Evolutionary conservation across 192 early-diverging fungal species (phyloP).

Genomic region (Umbelopsis ramanniana): DNA sequence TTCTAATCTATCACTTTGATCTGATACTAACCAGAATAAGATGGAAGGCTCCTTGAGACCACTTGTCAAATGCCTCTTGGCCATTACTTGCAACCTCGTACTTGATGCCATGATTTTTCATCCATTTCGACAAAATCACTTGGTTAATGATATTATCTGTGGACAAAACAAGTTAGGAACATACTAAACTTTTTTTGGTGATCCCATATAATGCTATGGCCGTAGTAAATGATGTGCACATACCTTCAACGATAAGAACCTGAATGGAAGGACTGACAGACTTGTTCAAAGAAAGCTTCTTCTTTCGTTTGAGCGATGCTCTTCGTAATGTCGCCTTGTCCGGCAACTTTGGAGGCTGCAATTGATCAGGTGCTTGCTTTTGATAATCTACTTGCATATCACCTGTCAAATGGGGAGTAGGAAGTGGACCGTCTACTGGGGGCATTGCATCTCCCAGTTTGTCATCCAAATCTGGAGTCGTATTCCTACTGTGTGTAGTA

Average conservation of each 20-base stretch:
- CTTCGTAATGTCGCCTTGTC: background rate
- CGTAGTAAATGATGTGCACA: background rate
- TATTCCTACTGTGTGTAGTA: background rate
- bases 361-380: background rate
- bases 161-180: background rate
- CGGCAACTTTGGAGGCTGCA: background rate
- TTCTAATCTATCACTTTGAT: background rate
- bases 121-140: slow-evolving; percentile 70
- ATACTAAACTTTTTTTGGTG: background rate
- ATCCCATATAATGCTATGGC: background rate
- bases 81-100: slow-evolving; percentile 80
- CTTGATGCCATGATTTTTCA: slow-evolving; percentile 70
- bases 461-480: background rate
- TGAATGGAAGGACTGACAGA: slow-evolving; percentile 65
- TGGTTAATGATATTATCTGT: slow-evolving; percentile 79
- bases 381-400: background rate
- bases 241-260: slow-evolving; percentile 81
- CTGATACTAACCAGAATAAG: slow-evolving; percentile 57
- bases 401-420: background rate
- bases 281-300: background rate
- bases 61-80: slow-evolving; percentile 80
- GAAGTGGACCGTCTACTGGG: background rate
- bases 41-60: slow-evolving; percentile 68
- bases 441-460: background rate
- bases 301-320: background rate